Evolutionary conservation across 139 green algal species (phyloP), one percentile per base, ranked within the genome.

Genomic region (Gonium pectorale): DNA sequence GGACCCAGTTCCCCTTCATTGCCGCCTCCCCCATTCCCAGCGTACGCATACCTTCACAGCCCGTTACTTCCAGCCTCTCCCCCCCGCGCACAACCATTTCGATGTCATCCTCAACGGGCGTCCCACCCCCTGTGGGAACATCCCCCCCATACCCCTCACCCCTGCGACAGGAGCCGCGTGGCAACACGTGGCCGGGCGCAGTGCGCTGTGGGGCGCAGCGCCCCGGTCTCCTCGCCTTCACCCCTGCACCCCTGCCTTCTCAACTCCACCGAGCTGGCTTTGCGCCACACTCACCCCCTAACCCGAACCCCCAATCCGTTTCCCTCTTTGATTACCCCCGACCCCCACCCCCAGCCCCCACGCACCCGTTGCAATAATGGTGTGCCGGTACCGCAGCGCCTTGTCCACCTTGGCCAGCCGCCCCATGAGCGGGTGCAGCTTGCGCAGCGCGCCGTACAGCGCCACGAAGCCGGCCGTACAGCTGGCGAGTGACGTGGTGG

Each of bases 361-460:
- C 54, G 5, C 54, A 24, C n/a, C 22, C n/a, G 54, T 21, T 21
- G 54, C 17, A 64, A 64, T 64, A 5, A 64, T 5, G 17, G 54
- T 68, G 19, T 0, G 19, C 1, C 15, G 17, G n/a, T 31, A 27
- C 19, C 13, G n/a, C 27, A 56, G 24, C 6, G 49, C 75, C 0
- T 17, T 31, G 6, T 82, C 75, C 59, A n/a, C 59, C 40, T 33
- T 44, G 7, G 17, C 1, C 21, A 82, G 21, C 27, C 59, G 75
- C 17, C 71, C 56, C 75, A 82, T 82, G 17, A 71, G 75, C 60
- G 75, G 75, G 60, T 82, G 75, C 75, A 82, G 75, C 59, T 19
- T 31, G 5, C 24, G 19, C 29, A 82, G 59, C 59, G 59, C 71
- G 41, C 59, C 29, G 43, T 72, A 82, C 75, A 82, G 59, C 40